These are phyloP conservation scores for Rhodotorula sp. DNA, from an alignment of 1,284 basidiomycete genomes.

Conservation along the genomic window DNA sequence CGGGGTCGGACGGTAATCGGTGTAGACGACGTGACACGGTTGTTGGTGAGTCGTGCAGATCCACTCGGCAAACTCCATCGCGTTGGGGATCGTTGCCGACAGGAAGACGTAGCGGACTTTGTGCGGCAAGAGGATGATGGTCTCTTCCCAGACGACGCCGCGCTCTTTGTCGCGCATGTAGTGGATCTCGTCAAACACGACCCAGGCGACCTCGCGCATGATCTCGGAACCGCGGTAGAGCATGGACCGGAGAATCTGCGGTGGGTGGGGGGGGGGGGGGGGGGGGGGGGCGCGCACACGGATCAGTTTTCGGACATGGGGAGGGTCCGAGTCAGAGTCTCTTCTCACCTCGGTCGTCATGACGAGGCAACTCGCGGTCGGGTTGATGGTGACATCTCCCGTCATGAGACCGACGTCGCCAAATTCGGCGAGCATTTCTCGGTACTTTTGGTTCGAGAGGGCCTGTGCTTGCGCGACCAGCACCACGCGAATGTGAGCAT, in stretches of 20 bases:
- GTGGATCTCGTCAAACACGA: slow-evolving; percentile 99
- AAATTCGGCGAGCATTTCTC: slow-evolving; percentile 95
- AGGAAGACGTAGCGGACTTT: slow-evolving; percentile 97
- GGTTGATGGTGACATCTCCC: slow-evolving; percentile 99
- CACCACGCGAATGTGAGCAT: slow-evolving; percentile 28
- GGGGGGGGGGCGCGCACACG: too few relatives aligned
- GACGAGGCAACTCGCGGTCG: slow-evolving; percentile 91
- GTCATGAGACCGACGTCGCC: slow-evolving; percentile 99
- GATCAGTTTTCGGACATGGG: too few relatives aligned
- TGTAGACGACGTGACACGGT: slow-evolving; percentile 98
- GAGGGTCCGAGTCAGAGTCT: too few relatives aligned
- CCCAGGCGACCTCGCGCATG: slow-evolving; percentile 99
- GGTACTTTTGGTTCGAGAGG: slow-evolving; percentile 96
- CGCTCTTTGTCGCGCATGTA: slow-evolving; percentile 95
- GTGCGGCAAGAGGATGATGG: slow-evolving; percentile 95
- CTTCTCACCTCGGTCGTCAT: slow-evolving; percentile 93
- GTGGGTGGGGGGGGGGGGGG: too few relatives aligned
- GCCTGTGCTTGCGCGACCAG: slow-evolving; percentile 60
- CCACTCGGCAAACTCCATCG: slow-evolving; percentile 99
- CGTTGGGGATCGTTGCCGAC: slow-evolving; percentile 99
- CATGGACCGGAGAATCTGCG: slow-evolving; percentile 97
- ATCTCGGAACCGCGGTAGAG: slow-evolving; percentile 97
- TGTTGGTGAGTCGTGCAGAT: slow-evolving; percentile 96
- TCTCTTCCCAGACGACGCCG: slow-evolving; percentile 67
- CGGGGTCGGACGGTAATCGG: slow-evolving; percentile 96